Evolutionary conservation across 2,329 filamentous ascomycete species (phyloP).

Genomic region (Hypoxylon rubiginosum): DNA sequence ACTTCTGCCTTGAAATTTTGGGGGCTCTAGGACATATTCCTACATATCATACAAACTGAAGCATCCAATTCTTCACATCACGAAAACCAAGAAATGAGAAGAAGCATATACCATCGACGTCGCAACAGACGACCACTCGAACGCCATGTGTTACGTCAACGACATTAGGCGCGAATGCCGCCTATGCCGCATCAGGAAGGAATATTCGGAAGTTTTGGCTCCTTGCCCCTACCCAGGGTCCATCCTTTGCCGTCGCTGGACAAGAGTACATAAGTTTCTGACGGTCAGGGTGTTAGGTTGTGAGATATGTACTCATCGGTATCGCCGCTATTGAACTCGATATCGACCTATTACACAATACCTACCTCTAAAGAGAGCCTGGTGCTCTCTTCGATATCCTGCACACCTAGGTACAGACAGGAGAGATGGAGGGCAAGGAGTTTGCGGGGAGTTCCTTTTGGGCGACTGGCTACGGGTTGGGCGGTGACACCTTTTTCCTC

Average conservation of each 20-base stretch:
- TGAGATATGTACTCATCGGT: neutral
- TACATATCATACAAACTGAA: neutral
- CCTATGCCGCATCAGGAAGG: neutral
- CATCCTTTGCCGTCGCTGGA: neutral
- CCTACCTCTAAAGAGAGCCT: neutral
- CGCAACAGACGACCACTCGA: neutral
- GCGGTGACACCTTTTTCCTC: neutral
- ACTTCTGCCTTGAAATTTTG: neutral
- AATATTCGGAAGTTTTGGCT: neutral
- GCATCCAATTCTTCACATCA: neutral
- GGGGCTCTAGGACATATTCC: neutral
- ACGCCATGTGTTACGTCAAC: neutral
- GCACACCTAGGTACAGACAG: neutral
- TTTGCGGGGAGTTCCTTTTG: neutral
- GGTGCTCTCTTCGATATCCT: neutral
- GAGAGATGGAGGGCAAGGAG: neutral
- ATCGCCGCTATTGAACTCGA: neutral
- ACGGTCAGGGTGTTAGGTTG: neutral
- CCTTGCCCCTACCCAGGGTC: neutral
- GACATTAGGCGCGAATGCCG: neutral
- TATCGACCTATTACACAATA: neutral
- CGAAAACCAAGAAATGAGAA: neutral
- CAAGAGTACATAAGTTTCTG: neutral
- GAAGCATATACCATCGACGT: neutral
- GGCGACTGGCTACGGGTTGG: neutral